Conservation (phyloP, 1,284 basidiomycete species). For the Sporisorium sorghi region DNA sequence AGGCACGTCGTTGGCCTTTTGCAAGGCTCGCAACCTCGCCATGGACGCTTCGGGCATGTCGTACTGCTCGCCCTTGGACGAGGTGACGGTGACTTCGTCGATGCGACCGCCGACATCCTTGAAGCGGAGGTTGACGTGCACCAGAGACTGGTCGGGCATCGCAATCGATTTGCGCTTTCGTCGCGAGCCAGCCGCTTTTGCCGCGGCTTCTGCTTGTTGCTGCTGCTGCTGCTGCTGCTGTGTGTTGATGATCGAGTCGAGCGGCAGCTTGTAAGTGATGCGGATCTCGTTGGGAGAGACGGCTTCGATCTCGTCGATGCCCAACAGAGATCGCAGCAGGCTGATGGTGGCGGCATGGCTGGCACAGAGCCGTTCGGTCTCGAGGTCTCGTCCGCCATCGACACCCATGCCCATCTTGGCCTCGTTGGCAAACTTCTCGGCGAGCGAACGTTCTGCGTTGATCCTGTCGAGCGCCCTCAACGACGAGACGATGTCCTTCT, state of each 20-base stretch:
- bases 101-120: slow-evolving; percentile 51
- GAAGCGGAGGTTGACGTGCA: slow-evolving; percentile 45
- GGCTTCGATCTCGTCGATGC: slow-evolving; percentile 48
- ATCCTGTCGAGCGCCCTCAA: slow-evolving; percentile 56
- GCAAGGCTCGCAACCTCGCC: slow-evolving; percentile 38
- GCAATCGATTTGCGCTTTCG: slow-evolving; percentile 50
- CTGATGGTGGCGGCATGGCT: slow-evolving; percentile 47
- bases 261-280: slow-evolving; percentile 48
- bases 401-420: slow-evolving; percentile 59
- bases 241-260: slow-evolving; percentile 26
- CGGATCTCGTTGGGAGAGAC: slow-evolving; percentile 36
- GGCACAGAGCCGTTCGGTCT: slow-evolving; percentile 58
- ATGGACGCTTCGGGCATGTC: slow-evolving; percentile 48
- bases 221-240: slow-evolving; percentile 25
- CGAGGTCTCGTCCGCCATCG: slow-evolving; percentile 58
- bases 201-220: slow-evolving; percentile 17
- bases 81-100: slow-evolving; percentile 43
- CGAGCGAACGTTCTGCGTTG: slow-evolving; percentile 57
- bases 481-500: slow-evolving; percentile 56
- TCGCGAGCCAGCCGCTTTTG: slow-evolving; percentile 15
- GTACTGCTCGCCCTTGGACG: slow-evolving; percentile 46
- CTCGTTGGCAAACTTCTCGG: slow-evolving; percentile 61
- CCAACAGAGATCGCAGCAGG: slow-evolving; percentile 44
- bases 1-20: slow-evolving; percentile 53
- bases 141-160: slow-evolving; percentile 37